Evolutionary conservation across 352 stramenopile species (phyloP), one percentile per base, ranked within the genome.

Genomic region (Sclerospora graminicola): DNA sequence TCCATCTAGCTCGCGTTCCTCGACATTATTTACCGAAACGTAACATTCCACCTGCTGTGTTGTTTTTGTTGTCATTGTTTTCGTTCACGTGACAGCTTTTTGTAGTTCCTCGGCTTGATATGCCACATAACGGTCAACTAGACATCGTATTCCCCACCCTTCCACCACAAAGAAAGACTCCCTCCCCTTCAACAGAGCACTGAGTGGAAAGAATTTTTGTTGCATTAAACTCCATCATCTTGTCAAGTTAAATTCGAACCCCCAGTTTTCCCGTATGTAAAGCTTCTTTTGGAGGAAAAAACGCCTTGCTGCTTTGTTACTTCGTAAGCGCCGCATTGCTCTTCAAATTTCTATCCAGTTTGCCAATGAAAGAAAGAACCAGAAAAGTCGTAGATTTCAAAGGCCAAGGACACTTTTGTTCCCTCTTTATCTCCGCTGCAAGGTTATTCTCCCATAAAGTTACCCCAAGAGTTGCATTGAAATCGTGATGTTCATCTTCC

Each of bases 21-120:
- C 74, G 6, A 88, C 57, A 50, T 91, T 0, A n/a, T n/a, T n/a
- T n/a, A 86, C 64, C 1, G 76, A 91, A 8, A 82, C 60, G 39
- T 85, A 91, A 14, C 86, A 64, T 7, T 64, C 53, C n/a, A 67
- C 46, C 15, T 61, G 43, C 16, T 56, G 60, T 1, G 34, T 41
- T 16, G n/a, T n/a, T n/a, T n/a, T n/a, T n/a, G n/a, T n/a, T n/a
- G 60, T 37, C 19, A 60, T 28, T 14, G 28, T 10, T 18, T 11
- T 46, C 11, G 28, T 9, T 18, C n/a, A n/a, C n/a, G n/a, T n/a
- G n/a, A n/a, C n/a, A n/a, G 38, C 16, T 13, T n/a, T n/a, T n/a
- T 41, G 18, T 14, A 40, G 19, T 9, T 45, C 32, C 13, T 47
- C 32, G 8, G 6, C 13, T 6, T 14, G 14, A 24, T 28, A 13